Conservation (phyloP, 345 rosid genomes). For the Gossypium australe region DNA sequence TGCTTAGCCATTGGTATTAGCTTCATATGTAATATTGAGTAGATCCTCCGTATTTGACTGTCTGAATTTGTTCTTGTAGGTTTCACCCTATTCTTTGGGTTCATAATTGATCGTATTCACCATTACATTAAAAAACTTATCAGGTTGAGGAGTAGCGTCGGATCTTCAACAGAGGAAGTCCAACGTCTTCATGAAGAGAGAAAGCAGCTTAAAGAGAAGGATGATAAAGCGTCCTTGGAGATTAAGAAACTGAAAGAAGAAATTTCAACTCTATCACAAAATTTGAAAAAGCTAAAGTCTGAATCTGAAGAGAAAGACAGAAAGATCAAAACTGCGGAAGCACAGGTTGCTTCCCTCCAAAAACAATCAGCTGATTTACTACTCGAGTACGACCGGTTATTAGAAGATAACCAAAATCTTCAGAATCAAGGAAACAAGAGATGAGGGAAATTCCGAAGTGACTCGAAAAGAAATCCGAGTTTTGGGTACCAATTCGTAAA, state of each 20-base stretch:
- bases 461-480: not conserved
- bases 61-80: constrained; percentile 46
- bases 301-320: constrained; percentile 64
- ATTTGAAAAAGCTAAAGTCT: constrained; percentile 54
- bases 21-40: not conserved
- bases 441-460: constrained; percentile 21
- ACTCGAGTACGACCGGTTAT: constrained; percentile 73
- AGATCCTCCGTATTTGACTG: not conserved
- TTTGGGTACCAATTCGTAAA: not conserved
- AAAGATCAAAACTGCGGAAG: constrained; percentile 70
- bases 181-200: constrained; percentile 57
- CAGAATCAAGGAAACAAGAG: constrained; percentile 55
- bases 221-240: constrained; percentile 56
- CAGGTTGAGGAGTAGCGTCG: constrained; percentile 43
- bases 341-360: constrained; percentile 70
- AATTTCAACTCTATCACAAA: constrained; percentile 37
- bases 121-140: constrained; percentile 70
- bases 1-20: not conserved
- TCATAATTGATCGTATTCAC: constrained; percentile 74
- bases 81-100: constrained; percentile 78
- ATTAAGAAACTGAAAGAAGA: constrained; percentile 48
- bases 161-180: constrained; percentile 61
- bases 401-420: constrained; percentile 83
- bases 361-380: constrained; percentile 78
- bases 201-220: constrained; percentile 52